Evolutionary conservation across 139 green algal species (phyloP).

Genomic region (Chlorella sp.): DNA sequence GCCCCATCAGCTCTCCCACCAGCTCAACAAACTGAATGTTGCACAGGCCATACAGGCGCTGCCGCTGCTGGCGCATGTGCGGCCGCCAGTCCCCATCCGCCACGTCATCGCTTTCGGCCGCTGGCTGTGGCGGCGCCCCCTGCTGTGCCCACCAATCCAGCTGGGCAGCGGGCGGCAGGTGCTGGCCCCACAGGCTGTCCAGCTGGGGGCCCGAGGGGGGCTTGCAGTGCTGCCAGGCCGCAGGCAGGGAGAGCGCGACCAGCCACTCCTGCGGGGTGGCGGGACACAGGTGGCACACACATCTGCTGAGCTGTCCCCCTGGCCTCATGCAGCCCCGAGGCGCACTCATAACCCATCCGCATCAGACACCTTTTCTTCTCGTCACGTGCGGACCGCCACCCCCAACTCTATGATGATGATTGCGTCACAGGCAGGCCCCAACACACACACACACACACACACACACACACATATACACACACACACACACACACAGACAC

Average conservation of each 20-base stretch:
- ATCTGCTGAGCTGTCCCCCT: no score
- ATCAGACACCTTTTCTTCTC: no score
- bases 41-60: not conserved
- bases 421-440: no score
- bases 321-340: no score
- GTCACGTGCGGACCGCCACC: no score
- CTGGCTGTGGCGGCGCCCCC: not conserved
- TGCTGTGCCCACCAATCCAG: not conserved
- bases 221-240: not conserved
- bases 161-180: not conserved
- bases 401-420: no score
- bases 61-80: not conserved
- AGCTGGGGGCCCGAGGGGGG: not conserved
- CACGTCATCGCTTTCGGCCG: not conserved
- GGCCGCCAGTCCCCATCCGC: not conserved
- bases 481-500: no score
- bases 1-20: not conserved
- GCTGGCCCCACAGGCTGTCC: not conserved
- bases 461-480: no score
- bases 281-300: no score
- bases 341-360: no score
- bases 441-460: no score
- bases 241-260: not conserved
- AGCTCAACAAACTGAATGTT: not conserved
- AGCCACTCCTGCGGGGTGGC: not conserved